phyloP scores from a whole-genome alignment of 306 rosid genomes.

The Astragalus glycyphyllos region DNA sequence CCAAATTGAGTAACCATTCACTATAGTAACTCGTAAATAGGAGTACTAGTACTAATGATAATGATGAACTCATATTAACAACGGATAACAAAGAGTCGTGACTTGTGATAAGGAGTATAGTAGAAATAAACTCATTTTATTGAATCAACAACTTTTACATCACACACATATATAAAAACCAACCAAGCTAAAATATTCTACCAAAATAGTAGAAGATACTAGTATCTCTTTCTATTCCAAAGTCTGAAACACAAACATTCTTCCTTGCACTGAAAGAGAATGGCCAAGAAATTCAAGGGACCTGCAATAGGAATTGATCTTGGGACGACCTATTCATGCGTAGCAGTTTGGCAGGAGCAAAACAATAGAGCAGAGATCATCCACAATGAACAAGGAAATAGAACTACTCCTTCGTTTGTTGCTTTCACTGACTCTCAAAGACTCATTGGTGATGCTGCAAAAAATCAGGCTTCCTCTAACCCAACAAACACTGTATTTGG shows the following conservation, averaged over 20 bases:
- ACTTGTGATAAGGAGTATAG: too few species aligned
- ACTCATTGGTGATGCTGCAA: slow-evolving; percentile 18
- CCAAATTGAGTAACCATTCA: too few species aligned
- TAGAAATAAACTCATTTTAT: too few species aligned
- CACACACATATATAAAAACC: too few species aligned
- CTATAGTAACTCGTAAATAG: too few species aligned
- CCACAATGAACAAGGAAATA: not conserved
- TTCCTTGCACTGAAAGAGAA: not conserved
- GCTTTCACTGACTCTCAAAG: slow-evolving; percentile 14
- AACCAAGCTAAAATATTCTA: too few species aligned
- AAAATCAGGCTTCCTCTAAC: not conserved
- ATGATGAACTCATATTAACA: too few species aligned
- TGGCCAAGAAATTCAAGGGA: not conserved
- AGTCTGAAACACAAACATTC: not conserved
- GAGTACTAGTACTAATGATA: too few species aligned
- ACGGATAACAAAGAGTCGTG: too few species aligned
- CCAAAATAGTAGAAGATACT: too few species aligned
- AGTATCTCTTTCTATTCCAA: too few species aligned
- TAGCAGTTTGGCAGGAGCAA: not conserved
- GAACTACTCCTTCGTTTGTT: not conserved
- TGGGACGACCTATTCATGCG: not conserved
- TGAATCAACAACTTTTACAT: too few species aligned
- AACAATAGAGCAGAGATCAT: not conserved
- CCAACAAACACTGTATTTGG: not conserved
- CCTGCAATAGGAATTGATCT: not conserved